A percentile compares a stretch with the other conserved stretches of the same genome.
Conservation (phyloP, 1,284 basidiomycete species). For the Exobasidium rhododendri region DNA sequence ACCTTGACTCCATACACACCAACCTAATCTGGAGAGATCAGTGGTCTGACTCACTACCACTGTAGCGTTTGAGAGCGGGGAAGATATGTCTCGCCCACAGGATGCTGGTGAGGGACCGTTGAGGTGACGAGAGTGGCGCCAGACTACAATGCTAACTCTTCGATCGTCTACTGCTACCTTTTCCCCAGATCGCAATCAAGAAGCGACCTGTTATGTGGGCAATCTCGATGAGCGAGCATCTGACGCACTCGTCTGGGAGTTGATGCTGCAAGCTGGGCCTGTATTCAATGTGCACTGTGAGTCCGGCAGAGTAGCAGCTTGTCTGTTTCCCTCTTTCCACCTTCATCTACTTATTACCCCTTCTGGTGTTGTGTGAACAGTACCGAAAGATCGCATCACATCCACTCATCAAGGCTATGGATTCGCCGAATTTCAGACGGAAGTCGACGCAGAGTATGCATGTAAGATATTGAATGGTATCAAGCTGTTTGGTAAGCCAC, state of each 20-base stretch:
- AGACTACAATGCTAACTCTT: no score
- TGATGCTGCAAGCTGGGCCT: conserved; percentile 97
- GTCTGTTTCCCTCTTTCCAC: no score
- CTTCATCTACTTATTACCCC: no score
- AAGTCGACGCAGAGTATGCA: conserved; percentile 97
- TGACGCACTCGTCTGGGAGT: conserved; percentile 93
- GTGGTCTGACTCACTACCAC: background rate
- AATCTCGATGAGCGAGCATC: conserved; percentile 93
- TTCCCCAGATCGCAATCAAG: conserved; percentile 52
- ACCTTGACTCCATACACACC: no score
- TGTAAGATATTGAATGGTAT: conserved; percentile 99
- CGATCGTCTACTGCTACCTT: no score
- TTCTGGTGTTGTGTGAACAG: no score
- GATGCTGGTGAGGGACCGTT: background rate
- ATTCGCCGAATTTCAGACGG: conserved; percentile 96
- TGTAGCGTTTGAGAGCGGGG: background rate
- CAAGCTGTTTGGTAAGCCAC: conserved; percentile 96
- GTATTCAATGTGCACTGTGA: conserved; percentile 67
- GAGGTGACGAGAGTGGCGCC: no score
- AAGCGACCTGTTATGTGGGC: conserved; percentile 60
- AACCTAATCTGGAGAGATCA: no score
- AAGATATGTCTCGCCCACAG: background rate
- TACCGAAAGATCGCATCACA: conserved; percentile 99
- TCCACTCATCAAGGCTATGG: conserved; percentile 98
- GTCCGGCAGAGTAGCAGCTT: no score